Percentiles rank a stretch among this genome's conserved stretches.
phyloP scores from a whole-genome alignment of 352 stramenopile genomes.

The Pythium chondricola region DNA sequence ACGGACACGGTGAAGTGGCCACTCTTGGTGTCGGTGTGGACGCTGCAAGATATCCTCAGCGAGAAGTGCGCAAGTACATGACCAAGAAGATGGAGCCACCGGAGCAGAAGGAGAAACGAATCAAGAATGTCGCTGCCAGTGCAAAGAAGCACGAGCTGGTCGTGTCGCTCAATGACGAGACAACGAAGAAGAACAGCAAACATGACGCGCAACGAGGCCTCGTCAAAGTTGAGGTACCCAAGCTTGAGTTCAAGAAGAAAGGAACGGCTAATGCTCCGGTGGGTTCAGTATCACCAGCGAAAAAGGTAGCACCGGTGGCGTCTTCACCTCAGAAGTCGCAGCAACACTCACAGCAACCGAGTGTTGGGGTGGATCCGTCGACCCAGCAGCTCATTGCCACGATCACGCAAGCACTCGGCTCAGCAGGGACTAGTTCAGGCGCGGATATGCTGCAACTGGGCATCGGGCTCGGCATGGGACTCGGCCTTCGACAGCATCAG shows the following conservation, averaged over 20 bases:
- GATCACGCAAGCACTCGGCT: conserved; percentile 66
- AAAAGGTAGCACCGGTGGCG: background rate
- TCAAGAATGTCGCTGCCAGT: conserved; percentile 47
- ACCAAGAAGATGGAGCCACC: conserved; percentile 73
- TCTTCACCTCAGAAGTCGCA: conserved; percentile 7
- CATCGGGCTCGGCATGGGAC: conserved; percentile 86
- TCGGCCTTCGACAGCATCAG: conserved; percentile 69
- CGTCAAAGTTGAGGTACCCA: conserved; percentile 48
- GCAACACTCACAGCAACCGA: background rate
- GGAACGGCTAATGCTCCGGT: background rate
- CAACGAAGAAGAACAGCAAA: background rate
- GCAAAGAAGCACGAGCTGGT: conserved; percentile 61
- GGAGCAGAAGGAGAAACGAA: conserved; percentile 49
- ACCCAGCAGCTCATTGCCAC: conserved; percentile 70
- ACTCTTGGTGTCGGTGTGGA: conserved; percentile 64
- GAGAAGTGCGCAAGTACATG: conserved; percentile 82
- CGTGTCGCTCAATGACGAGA: conserved; percentile 21
- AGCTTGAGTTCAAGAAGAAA: conserved; percentile 35
- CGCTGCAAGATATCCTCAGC: conserved; percentile 47
- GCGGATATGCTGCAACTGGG: conserved; percentile 75
- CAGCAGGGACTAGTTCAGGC: conserved; percentile 16
- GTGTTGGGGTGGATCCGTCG: conserved; percentile 23
- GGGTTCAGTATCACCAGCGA: background rate
- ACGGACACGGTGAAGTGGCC: conserved; percentile 60
- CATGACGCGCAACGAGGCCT: conserved; percentile 13